A percentile compares a stretch with the other conserved stretches of the same genome.
Conservation (phyloP, 2,329 filamentous ascomycete species). For the Aspergillus viridinutans region DNA sequence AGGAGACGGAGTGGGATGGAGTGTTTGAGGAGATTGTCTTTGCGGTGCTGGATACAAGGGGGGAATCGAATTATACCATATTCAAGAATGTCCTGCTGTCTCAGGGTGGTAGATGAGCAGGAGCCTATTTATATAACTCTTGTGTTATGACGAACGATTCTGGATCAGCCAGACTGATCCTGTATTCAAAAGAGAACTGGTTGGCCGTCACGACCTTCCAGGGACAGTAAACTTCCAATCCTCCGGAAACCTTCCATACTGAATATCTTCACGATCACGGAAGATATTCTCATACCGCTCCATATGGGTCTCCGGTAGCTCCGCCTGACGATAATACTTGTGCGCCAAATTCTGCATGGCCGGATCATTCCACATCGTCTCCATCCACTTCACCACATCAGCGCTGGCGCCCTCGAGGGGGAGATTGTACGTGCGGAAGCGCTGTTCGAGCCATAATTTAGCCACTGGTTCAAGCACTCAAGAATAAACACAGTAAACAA, state of each 20-base stretch:
- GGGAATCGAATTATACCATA: conserved; percentile 16
- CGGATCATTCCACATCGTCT: conserved; percentile 31
- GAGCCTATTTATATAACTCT: not conserved
- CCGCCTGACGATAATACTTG: conserved; percentile 26
- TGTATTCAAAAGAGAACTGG: not conserved
- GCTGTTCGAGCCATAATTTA: conserved; percentile 28
- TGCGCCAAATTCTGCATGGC: conserved; percentile 17
- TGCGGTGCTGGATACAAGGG: conserved; percentile 48
- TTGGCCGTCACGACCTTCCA: not conserved
- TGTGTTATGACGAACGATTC: not conserved
- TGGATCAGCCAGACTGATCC: not conserved
- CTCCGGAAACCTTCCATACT: conserved; percentile 23
- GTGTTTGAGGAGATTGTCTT: conserved; percentile 60
- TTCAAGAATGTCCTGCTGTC: conserved; percentile 7
- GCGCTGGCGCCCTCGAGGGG: conserved; percentile 22
- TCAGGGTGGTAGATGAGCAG: not conserved
- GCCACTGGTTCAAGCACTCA: not conserved
- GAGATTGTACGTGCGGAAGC: conserved; percentile 31
- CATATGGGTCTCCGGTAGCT: conserved; percentile 25
- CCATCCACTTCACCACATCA: conserved; percentile 30
- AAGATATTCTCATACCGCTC: conserved; percentile 31
- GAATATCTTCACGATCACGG: conserved; percentile 19
- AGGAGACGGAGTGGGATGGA: conserved; percentile 52
- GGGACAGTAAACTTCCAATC: conserved; percentile 26
- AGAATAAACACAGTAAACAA: not conserved